These are phyloP conservation scores for Hanseniaspora uvarum DNA, from an alignment of 1,139 yeast species.

Conservation along the genomic window DNA sequence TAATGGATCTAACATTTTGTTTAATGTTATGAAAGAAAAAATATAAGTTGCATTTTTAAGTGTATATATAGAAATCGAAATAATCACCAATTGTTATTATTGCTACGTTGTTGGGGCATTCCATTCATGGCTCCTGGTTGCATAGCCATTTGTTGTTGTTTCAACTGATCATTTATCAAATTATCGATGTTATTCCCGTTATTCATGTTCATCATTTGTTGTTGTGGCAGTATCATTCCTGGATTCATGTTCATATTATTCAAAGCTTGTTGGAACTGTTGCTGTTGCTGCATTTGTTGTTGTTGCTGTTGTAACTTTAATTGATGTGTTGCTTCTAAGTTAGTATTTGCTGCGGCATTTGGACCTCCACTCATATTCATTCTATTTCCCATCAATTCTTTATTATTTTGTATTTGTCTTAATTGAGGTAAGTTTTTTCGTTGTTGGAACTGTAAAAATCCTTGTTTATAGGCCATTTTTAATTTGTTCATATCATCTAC, in stretches of 20 bases:
- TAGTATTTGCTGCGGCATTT: constrained; percentile 6
- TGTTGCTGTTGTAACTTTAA: constrained; percentile 17
- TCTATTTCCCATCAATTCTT: constrained; percentile 7
- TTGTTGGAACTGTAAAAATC: constrained; percentile 14
- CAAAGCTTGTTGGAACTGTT: constrained; percentile 16
- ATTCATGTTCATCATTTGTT: constrained; percentile 18
- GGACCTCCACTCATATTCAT: neutral
- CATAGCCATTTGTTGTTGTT: constrained; percentile 17
- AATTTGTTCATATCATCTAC: constrained; percentile 13
- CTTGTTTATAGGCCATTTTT: constrained; percentile 10
- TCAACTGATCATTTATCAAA: constrained; percentile 11
- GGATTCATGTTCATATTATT: constrained; percentile 7
- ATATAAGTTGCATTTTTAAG: neutral
- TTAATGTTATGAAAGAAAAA: too few species aligned
- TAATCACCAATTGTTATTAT: neutral
- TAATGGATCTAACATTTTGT: too few species aligned
- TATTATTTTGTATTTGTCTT: constrained; percentile 14
- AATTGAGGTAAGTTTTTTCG: constrained; percentile 14
- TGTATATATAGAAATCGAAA: neutral
- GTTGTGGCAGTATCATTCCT: constrained; percentile 13
- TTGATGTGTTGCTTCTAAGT: constrained; percentile 13
- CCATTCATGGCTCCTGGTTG: constrained; percentile 14
- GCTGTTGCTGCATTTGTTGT: constrained; percentile 16
- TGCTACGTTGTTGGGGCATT: constrained; percentile 10
- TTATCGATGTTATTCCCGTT: constrained; percentile 12